Evolutionary conservation across 1,284 basidiomycete species (phyloP), one percentile per base, ranked within the genome.

Genomic region (Rhodotorula sp.): DNA sequence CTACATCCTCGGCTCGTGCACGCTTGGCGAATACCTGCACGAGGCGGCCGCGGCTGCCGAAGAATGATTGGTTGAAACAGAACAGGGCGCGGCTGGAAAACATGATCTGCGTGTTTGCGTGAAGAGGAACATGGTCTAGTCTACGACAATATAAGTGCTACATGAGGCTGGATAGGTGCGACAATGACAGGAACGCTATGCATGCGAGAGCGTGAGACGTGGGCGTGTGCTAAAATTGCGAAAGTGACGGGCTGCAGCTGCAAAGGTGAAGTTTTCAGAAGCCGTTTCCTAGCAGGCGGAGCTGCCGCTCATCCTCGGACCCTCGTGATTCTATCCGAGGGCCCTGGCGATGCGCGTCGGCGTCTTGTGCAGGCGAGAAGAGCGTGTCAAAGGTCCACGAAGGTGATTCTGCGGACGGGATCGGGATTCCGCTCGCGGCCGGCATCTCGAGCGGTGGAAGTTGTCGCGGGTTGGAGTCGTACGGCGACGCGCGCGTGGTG

Each of bases 1-100:
- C 61, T 62, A 51, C 34, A 23, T 29, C 59, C 51, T 93, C 81
- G 94, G 93, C 51, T 81, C 80, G 64, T 79, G 81, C 48, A 52
- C 76, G 10, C 73, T 79, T 49, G 76, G 91, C 90, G 80, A 67
- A 5, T 76, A 76, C 64, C 66, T 76, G 39, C 68, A 70, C 69
- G 75, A 76, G 58, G 56, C 47, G 5, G 62, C 62, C 29, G 31
- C 71, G 49, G 65, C 66, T 2, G 49, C 61, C 14, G 61, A 49
- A 3, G 48, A 62, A 43, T 43, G 39, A 43, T 2, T 29, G 29
- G 48, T 31, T 5, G 29, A 10, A 62, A 48, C 51, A 23, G 31
- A 46, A 8, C 23, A 59, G 23, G 1, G 21, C 7, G 29, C 10
- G 49, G 49, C 18, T 3, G 49, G 20, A 10, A 51, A 51, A 23